Percentiles rank a stretch among this genome's conserved stretches.
Evolutionary conservation across 768 basidiomycete genomes (phyloP).

Genomic region (Tricholoma matsutake): DNA sequence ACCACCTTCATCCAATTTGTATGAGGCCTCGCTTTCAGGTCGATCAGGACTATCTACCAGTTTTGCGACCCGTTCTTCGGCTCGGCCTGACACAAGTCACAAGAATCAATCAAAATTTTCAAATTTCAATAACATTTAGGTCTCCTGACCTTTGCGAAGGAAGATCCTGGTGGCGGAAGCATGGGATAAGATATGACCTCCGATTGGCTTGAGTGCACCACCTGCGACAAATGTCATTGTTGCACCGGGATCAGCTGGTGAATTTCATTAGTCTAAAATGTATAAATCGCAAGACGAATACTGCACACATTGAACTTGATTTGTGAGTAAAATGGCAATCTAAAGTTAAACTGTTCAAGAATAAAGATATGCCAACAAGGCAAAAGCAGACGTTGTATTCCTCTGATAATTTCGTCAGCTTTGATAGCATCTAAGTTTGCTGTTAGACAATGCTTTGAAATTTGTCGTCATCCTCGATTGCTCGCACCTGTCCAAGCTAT

Average conservation of each 20-base stretch:
- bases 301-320: conserved; percentile 84
- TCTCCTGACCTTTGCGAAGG: conserved; percentile 71
- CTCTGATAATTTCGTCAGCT: conserved; percentile 87
- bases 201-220: conserved; percentile 87
- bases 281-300: neutral
- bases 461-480: neutral
- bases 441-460: neutral
- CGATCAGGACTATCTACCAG: conserved; percentile 87
- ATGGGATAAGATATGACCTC: conserved; percentile 84
- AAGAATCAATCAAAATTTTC: neutral
- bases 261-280: neutral
- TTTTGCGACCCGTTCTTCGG: conserved; percentile 88
- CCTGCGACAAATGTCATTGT: conserved; percentile 95
- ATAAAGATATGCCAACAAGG: conserved; percentile 2
- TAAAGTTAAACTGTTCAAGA: conserved; percentile 30
- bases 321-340: conserved; percentile 86
- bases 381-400: conserved; percentile 70
- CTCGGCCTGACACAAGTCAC: conserved; percentile 51
- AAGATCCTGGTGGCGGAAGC: conserved; percentile 88
- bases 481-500: conserved; percentile 76
- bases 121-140: neutral
- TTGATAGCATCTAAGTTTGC: conserved; percentile 73
- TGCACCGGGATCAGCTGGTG: conserved; percentile 86
- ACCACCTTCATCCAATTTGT: conserved; percentile 88
- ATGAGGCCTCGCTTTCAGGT: conserved; percentile 88